Percentiles rank a stretch among this genome's conserved stretches.
Conservation (phyloP, 2,329 filamentous ascomycete species). For the Trichoderma cornu-damae region DNA sequence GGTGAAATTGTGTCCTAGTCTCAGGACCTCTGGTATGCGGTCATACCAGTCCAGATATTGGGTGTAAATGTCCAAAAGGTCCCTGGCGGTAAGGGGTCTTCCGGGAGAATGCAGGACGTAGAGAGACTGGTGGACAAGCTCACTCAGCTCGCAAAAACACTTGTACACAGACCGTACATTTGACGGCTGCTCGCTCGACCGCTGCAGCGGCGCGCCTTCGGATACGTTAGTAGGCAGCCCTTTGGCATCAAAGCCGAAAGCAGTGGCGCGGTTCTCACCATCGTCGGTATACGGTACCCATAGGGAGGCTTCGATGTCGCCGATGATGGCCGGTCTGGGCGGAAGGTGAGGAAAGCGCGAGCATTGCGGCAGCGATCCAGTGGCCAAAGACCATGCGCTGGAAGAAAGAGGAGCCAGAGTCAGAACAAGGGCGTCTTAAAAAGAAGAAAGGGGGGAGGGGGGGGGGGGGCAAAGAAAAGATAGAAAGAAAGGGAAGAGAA, state of each 20-base stretch:
- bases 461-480: neutral
- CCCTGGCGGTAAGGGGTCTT: slow-evolving; percentile 57
- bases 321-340: slow-evolving; percentile 56
- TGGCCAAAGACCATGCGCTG: slow-evolving; percentile 62
- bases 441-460: neutral
- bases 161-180: slow-evolving; percentile 65
- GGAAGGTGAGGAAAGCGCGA: slow-evolving; percentile 53
- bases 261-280: slow-evolving; percentile 38
- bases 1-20: slow-evolving; percentile 63
- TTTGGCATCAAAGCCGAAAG: neutral
- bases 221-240: slow-evolving; percentile 1
- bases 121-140: slow-evolving; percentile 66
- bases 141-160: slow-evolving; percentile 66
- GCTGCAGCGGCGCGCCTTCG: slow-evolving; percentile 48
- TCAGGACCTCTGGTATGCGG: slow-evolving; percentile 57
- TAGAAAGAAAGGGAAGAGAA: too few species aligned
- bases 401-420: slow-evolving; percentile 6
- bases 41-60: slow-evolving; percentile 70
- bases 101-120: slow-evolving; percentile 69
- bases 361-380: slow-evolving; percentile 56
- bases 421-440: slow-evolving; percentile 23
- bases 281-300: slow-evolving; percentile 57
- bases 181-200: slow-evolving; percentile 56
- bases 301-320: slow-evolving; percentile 53
- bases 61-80: slow-evolving; percentile 59